Evolutionary conservation across 2,329 filamentous ascomycete genomes (phyloP).

Genomic region (Fusarium anthophilum): DNA sequence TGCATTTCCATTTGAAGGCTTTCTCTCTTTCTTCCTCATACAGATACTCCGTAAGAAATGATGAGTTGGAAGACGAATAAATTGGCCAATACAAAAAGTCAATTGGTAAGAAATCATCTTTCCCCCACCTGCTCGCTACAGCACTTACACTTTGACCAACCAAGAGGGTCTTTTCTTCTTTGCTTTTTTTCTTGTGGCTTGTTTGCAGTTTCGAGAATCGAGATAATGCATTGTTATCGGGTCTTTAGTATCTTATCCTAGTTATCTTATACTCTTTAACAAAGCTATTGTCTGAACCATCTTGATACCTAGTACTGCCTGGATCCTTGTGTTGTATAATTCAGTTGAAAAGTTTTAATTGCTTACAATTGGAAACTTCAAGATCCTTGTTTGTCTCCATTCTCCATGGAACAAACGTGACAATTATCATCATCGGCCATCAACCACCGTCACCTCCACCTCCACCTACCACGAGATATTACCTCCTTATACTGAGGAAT

Average conservation of each 20-base stretch:
- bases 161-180: background rate
- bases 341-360: background rate
- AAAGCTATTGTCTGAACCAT: background rate
- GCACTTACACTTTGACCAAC: background rate
- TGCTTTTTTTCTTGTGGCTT: background rate
- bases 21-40: background rate
- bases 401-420: constrained; percentile 22
- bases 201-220: background rate
- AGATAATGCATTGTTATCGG: background rate
- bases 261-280: background rate
- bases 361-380: background rate
- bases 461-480: background rate
- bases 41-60: background rate
- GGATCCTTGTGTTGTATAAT: background rate
- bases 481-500: background rate
- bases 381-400: constrained; percentile 22
- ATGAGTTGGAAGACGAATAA: background rate
- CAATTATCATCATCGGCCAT: constrained; percentile 6
- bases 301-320: background rate
- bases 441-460: constrained; percentile 25
- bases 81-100: constrained; percentile 5
- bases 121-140: constrained; percentile 4
- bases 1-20: background rate
- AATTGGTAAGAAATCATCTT: constrained; percentile 2
- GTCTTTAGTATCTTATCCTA: background rate